phyloP scores from a whole-genome alignment of 345 rosid genomes.

The Syzygium aqueum region DNA sequence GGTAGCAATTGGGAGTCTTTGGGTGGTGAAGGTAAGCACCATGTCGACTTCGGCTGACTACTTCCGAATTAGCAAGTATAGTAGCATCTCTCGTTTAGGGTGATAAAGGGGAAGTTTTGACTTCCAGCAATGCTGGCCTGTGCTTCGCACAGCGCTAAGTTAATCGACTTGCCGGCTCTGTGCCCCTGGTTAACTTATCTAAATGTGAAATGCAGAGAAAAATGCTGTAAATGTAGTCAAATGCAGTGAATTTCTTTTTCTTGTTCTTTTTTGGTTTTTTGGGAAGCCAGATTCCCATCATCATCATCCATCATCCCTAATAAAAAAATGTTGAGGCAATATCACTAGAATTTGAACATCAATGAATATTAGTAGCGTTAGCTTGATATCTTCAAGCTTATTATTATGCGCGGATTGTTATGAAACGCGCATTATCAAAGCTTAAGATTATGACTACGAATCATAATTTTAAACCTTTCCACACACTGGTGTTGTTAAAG shows the following conservation, averaged over 20 bases:
- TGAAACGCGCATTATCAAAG: background rate
- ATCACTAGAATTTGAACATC: background rate
- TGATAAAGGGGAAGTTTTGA: too few relatives aligned
- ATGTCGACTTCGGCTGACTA: too few relatives aligned
- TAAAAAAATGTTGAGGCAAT: too few relatives aligned
- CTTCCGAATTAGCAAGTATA: too few relatives aligned
- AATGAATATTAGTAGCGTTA: background rate
- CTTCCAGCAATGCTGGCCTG: too few relatives aligned
- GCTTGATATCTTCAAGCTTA: background rate
- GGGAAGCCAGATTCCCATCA: background rate
- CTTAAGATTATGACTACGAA: background rate
- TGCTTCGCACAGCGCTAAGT: too few relatives aligned
- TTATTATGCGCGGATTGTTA: background rate
- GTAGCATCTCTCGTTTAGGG: too few relatives aligned
- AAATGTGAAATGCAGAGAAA: background rate
- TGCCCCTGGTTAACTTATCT: background rate
- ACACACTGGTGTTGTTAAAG: background rate
- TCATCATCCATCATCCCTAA: background rate
- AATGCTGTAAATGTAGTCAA: background rate
- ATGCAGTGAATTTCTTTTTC: too few relatives aligned
- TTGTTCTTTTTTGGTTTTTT: background rate
- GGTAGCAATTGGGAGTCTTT: too few relatives aligned
- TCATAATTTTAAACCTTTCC: background rate
- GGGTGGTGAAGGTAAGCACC: too few relatives aligned
- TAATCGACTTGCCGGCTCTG: too few relatives aligned